phyloP scores from a whole-genome alignment of 2,329 filamentous ascomycete species.

The Periglandula ipomoeae region DNA sequence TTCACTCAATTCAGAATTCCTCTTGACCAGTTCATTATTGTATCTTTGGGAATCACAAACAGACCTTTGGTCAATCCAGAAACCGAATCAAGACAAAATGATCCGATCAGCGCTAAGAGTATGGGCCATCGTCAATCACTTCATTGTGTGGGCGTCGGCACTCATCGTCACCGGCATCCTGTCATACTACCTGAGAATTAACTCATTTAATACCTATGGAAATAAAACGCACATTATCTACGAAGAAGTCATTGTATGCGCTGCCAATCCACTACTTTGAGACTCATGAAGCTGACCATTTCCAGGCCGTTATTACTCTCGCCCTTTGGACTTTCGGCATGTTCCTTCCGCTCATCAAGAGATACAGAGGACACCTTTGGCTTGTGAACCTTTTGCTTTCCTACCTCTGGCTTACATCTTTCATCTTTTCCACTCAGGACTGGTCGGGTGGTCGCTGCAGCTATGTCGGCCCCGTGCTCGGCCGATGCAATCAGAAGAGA shows the following conservation, averaged over 20 bases:
- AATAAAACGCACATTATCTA: constrained; percentile 13
- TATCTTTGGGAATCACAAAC: no score
- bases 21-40: no score
- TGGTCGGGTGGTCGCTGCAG: constrained; percentile 12
- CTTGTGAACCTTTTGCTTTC: constrained; percentile 15
- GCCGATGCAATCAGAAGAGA: constrained; percentile 13
- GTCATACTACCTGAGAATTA: constrained; percentile 14
- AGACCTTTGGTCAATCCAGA: no score
- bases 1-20: background rate
- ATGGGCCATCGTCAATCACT: constrained; percentile 12
- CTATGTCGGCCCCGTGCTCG: background rate
- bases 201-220: constrained; percentile 4
- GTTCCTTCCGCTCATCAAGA: constrained; percentile 11
- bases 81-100: no score
- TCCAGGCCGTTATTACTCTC: constrained; percentile 15
- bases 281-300: background rate
- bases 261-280: background rate
- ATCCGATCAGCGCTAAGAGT: no score
- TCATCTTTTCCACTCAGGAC: constrained; percentile 17
- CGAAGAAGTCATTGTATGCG: constrained; percentile 15
- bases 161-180: constrained; percentile 16
- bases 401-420: constrained; percentile 19
- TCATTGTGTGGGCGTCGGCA: constrained; percentile 15
- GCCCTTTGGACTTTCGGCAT: constrained; percentile 13
- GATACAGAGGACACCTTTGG: constrained; percentile 14